Conservation (phyloP, 352 stramenopile species). For the Globisporangium apiculatum region DNA sequence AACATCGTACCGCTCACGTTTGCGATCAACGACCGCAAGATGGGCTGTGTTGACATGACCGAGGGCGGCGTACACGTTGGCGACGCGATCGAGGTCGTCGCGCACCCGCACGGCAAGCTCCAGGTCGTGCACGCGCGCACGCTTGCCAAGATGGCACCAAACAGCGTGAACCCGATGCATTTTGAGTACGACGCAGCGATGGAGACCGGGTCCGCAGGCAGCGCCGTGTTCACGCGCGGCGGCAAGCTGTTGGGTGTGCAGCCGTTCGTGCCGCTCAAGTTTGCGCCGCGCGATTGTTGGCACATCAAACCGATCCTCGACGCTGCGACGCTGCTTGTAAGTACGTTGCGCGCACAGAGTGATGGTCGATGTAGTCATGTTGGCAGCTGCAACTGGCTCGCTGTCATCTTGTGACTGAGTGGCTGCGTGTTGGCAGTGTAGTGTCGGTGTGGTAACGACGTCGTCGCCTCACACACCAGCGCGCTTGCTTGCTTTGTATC, state of each 20-base stretch:
- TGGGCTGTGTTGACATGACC: slow-evolving; percentile 27
- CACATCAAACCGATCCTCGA: slow-evolving; percentile 54
- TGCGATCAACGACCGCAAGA: slow-evolving; percentile 49
- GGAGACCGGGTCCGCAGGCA: slow-evolving; percentile 31
- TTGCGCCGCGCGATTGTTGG: slow-evolving; percentile 25
- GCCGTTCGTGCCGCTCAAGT: slow-evolving; percentile 27
- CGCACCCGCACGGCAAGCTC: slow-evolving; percentile 46
- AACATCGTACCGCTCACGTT: slow-evolving; percentile 42
- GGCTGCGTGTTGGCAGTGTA: too few species aligned
- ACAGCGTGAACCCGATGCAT: slow-evolving; percentile 44
- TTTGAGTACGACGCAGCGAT: slow-evolving; percentile 37
- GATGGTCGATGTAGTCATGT: background rate
- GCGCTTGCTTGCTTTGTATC: too few species aligned
- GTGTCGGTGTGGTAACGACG: background rate
- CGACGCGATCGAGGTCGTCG: slow-evolving; percentile 42
- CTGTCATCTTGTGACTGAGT: too few species aligned
- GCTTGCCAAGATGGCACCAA: slow-evolving; percentile 31
- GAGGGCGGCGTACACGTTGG: slow-evolving; percentile 15
- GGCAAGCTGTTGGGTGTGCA: slow-evolving; percentile 56
- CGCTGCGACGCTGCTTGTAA: slow-evolving; percentile 35
- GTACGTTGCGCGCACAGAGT: slow-evolving; percentile 30
- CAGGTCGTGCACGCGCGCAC: slow-evolving; percentile 36
- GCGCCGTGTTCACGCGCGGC: slow-evolving; percentile 45
- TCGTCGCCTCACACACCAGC: background rate
- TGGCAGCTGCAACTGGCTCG: background rate